phyloP scores from a whole-genome alignment of 106 monocot species.

The Dendrobium officinale region DNA sequence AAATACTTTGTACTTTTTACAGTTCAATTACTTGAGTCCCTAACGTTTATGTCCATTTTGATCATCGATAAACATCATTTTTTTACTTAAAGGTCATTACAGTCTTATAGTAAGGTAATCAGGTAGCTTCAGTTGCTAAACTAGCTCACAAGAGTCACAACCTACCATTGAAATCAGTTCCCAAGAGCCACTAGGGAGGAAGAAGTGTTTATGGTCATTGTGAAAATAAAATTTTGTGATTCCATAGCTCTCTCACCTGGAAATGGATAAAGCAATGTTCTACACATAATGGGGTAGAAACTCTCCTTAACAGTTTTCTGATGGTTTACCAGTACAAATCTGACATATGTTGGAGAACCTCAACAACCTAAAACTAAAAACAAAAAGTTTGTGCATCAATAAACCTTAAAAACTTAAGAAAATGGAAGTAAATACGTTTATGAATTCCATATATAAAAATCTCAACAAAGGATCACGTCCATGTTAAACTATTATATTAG shows the following conservation, averaged over 20 bases:
- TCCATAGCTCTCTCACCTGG: neutral
- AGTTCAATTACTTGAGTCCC: neutral
- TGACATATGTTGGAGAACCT: neutral
- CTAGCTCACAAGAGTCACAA: neutral
- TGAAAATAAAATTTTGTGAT: neutral
- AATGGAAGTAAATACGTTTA: neutral
- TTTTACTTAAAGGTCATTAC: neutral
- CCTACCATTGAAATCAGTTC: neutral
- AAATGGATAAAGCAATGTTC: neutral
- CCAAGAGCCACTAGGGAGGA: neutral
- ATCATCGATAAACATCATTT: neutral
- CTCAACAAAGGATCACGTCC: neutral
- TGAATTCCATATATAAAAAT: neutral
- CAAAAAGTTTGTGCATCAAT: neutral
- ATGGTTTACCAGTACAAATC: neutral
- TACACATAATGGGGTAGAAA: neutral
- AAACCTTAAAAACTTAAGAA: neutral
- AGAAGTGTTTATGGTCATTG: neutral
- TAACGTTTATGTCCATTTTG: neutral
- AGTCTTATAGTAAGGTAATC: neutral
- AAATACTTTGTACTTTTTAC: neutral
- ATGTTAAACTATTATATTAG: neutral
- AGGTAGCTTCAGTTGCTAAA: neutral
- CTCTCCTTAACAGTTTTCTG: neutral
- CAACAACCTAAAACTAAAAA: slow-evolving; percentile 1